A percentile compares a stretch with the other conserved stretches of the same genome.
These are phyloP conservation scores for Pseudotsuga menziesii DNA, from an alignment of 75 land plant species.

Conservation along the genomic window DNA sequence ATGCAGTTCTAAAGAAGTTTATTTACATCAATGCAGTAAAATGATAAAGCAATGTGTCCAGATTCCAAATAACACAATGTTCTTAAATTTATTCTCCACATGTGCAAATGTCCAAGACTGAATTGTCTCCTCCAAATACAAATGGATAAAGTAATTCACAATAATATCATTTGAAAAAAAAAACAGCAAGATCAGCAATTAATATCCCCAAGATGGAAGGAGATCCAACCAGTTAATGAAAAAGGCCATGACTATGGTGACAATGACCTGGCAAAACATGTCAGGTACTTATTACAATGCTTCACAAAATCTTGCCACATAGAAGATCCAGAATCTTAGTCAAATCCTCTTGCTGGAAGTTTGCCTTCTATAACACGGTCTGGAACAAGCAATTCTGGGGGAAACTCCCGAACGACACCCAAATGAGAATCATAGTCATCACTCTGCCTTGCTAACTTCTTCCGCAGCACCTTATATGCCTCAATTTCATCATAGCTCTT, in stretches of 20 bases:
- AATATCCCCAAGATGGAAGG: background rate
- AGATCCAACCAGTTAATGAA: background rate
- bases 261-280: background rate
- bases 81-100: too few relatives aligned
- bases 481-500: constrained; percentile 80
- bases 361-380: constrained; percentile 13
- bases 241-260: background rate
- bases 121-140: too few relatives aligned
- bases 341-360: background rate
- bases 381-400: constrained; percentile 63
- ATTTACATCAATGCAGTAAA: too few relatives aligned
- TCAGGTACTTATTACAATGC: background rate
- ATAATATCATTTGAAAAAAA: too few relatives aligned
- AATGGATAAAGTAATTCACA: too few relatives aligned
- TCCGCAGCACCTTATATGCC: constrained; percentile 70
- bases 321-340: background rate
- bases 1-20: too few relatives aligned
- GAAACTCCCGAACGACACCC: constrained; percentile 62
- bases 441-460: constrained; percentile 64
- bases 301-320: background rate
- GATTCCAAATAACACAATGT: too few relatives aligned
- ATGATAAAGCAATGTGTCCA: too few relatives aligned
- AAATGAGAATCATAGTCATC: constrained; percentile 87
- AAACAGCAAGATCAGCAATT: too few relatives aligned
- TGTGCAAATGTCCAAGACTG: too few relatives aligned